Evolutionary conservation across 371 early-diverging fungal genomes (phyloP), one percentile per base, ranked within the genome.

Genomic region (Mucor racemosus): DNA sequence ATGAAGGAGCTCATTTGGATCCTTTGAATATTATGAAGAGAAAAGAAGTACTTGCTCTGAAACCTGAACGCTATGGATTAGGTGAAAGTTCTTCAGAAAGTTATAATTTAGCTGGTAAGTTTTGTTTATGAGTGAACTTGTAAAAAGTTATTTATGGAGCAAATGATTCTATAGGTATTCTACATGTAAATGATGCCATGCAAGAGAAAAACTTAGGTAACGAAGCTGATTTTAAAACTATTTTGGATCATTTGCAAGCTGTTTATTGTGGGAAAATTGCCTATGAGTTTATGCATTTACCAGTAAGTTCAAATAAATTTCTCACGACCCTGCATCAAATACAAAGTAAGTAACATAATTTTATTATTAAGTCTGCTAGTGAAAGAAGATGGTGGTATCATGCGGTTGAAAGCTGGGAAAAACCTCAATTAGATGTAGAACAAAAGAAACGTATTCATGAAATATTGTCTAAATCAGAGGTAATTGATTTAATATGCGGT

Each of bases 221-320:
- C 31, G 83, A 87, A 54, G 91, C 92, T 26, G 79, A 85, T 50
- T 80, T 94, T 31, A 81, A 88, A 60, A 84, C 88, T 19, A 89
- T 97, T 44, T 38, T 93, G 64, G 68, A 80, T 39, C 91, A 95
- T 64, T 82, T 97, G 26, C 80, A 88, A 56, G 75, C 82, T 50
- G 85, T 90, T 7, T 97, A 97, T 77, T 90, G 92, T 72, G 94
- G 92, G 48, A 84, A 90, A 58, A 94, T 97, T 62, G 98, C 95
- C 14, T 95, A 93, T 71, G 98, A 97, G 84, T 97, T 97, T 79
- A 87, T 84, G 76, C 97, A 97, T 72, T 86, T 97, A 39, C 95
- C 96, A 4, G 91, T 88, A 82, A 64, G 77, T 67, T 19, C n/a
- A 26, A 13, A 7, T 17, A 33, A 2, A 54, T 57, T 11, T 55